phyloP scores from a whole-genome alignment of 495 filamentous ascomycete genomes.

The Talaromyces adpressus region DNA sequence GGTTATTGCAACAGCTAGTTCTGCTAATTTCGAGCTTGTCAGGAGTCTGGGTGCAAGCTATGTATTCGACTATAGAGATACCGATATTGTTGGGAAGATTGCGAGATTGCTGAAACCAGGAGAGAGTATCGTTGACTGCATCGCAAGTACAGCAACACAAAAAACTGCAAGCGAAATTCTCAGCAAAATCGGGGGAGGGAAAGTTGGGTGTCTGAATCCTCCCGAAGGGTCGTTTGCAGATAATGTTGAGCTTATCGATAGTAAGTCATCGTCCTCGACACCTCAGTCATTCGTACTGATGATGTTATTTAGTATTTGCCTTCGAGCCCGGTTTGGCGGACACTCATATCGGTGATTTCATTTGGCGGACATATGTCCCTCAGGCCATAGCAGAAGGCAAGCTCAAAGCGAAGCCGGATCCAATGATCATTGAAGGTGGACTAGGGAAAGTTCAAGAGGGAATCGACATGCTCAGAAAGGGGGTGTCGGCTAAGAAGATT shows the following conservation, averaged over 20 bases:
- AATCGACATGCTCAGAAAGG: constrained; percentile 27
- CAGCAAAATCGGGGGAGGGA: not conserved
- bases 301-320: constrained; percentile 8
- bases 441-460: constrained; percentile 36
- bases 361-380: constrained; percentile 26
- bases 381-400: constrained; percentile 18
- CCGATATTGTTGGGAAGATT: constrained; percentile 22
- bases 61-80: constrained; percentile 48
- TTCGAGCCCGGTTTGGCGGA: not conserved
- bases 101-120: not conserved
- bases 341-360: constrained; percentile 15
- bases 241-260: not conserved
- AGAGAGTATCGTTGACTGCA: not conserved
- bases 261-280: not conserved
- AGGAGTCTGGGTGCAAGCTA: constrained; percentile 45
- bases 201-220: constrained; percentile 5
- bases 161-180: not conserved
- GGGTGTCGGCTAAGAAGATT: constrained; percentile 38
- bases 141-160: not conserved
- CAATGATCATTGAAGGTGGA: constrained; percentile 26
- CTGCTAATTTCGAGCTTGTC: constrained; percentile 46
- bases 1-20: constrained; percentile 47
- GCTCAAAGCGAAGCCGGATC: constrained; percentile 22
- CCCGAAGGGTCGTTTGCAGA: constrained; percentile 7
- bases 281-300: too few relatives aligned